Percentiles rank a stretch among this genome's conserved stretches.
Conservation (phyloP, 331 rosid species). For the Acacia pycnantha region DNA sequence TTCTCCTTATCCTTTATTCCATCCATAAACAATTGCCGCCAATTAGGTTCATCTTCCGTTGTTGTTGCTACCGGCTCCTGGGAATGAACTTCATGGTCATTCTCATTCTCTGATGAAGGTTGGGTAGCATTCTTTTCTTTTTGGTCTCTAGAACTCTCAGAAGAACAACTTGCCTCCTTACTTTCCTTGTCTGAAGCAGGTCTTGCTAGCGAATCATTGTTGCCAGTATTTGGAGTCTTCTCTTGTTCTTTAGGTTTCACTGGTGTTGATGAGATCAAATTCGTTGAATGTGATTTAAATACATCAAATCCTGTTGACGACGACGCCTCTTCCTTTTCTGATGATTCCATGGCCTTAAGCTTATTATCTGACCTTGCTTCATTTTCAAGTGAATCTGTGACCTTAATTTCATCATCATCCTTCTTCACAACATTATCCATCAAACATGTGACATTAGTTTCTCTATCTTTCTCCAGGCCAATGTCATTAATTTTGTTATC, state of each 20-base stretch:
- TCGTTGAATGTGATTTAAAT: not conserved
- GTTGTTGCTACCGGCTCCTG: conserved; percentile 23
- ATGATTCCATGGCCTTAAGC: conserved; percentile 11
- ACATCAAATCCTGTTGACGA: not conserved
- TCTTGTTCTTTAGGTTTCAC: conserved; percentile 10
- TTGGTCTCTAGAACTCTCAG: conserved; percentile 27
- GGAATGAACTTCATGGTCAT: conserved; percentile 20
- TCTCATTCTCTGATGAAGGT: conserved; percentile 34
- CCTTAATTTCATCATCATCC: conserved; percentile 20
- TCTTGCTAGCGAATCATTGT: conserved; percentile 29
- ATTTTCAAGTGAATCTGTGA: not conserved
- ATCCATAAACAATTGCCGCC: conserved; percentile 61
- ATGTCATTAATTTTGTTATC: conserved; percentile 17
- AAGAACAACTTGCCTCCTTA: conserved; percentile 19
- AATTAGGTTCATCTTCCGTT: conserved; percentile 72
- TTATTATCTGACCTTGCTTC: conserved; percentile 22
- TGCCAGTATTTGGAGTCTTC: not conserved
- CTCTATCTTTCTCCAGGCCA: conserved; percentile 5
- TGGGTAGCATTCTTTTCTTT: conserved; percentile 27
- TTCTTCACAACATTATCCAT: not conserved
- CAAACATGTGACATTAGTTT: conserved; percentile 13
- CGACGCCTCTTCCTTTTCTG: conserved; percentile 33
- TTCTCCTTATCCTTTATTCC: conserved; percentile 79
- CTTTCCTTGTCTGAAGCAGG: conserved; percentile 10
- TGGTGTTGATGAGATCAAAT: not conserved